Base-by-base conservation (phyloP, 441 rosid genomes). In the Populus hybrid region DNA sequence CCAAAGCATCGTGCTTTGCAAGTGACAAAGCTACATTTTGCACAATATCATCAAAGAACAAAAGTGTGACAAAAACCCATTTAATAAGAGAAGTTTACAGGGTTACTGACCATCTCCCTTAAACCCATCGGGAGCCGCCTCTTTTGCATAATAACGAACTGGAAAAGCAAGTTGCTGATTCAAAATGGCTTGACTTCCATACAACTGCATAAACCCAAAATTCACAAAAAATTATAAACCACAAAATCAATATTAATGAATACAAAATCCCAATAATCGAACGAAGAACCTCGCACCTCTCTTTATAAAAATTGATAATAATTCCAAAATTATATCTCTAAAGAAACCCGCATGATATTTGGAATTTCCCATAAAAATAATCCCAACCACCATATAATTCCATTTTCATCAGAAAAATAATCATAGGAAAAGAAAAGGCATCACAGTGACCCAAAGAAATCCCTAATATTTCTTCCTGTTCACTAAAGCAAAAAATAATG, bases 101-200 rank as follows among this genome's bases (percentile, higher is more conserved):
- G 35, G 2, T 23, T 19, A 87, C 95, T 46, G 82, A 96, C 99
- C 93, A 84, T 96, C 99, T 89, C 99, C 99, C 82, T 88, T 91
- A 59, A 88, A 88, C 10, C 86, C 78, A 4, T 82, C 82, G 28
- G 90, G 91, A 79, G 95, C 91, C 81, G 32, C 5, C 32, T 87
- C 93, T 77, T 91, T 92, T 7, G 97, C 92, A 63, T 85, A 96
- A 78, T 77, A 90, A 30, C 98, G 95, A 38, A 91, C 87, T 5
- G 91, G 87, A 81, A 87, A 61, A 40, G 85, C 88, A 84, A 73
- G 81, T 79, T 30, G 32, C 32, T 30, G 32, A 30, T 30, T 30
- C 32, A 30, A 30, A 30, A 30, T 30, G 32, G 32, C 86, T 42
- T 79, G 84, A 81, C 84, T 85, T 6, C 89, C 87, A 63, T 81